A percentile compares a stretch with the other conserved stretches of the same genome.
These are phyloP conservation scores for Phytophthora fragariaefolia DNA, from an alignment of 352 stramenopile species.

Conservation along the genomic window DNA sequence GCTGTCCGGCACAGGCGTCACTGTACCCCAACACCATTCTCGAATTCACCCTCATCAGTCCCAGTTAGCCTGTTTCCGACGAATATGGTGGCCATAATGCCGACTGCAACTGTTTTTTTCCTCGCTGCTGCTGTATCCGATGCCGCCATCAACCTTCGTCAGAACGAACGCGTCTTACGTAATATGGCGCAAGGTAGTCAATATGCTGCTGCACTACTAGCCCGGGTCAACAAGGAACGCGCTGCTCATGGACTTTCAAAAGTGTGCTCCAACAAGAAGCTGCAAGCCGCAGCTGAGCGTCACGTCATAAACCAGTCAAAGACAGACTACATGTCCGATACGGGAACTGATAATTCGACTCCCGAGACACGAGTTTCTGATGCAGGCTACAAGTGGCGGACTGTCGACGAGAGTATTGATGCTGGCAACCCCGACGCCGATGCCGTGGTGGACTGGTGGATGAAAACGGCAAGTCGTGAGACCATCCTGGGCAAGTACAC, in stretches of 20 bases:
- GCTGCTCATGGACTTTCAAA: not conserved
- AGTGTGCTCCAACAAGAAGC: slow-evolving; percentile 1
- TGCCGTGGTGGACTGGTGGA: slow-evolving; percentile 40
- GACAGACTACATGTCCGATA: slow-evolving; percentile 39
- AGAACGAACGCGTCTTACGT: not conserved
- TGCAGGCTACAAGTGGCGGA: slow-evolving; percentile 53
- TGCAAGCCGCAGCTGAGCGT: not conserved
- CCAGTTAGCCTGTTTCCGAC: too few species aligned
- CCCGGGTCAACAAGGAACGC: slow-evolving; percentile 3
- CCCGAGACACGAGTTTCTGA: slow-evolving; percentile 38
- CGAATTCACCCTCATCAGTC: too few species aligned
- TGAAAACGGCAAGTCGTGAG: slow-evolving; percentile 29
- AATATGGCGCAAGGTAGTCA: not conserved
- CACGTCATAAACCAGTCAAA: slow-evolving; percentile 2
- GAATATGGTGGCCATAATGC: not conserved
- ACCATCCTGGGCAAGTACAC: slow-evolving; percentile 39
- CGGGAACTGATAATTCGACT: slow-evolving; percentile 43
- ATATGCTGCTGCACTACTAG: not conserved
- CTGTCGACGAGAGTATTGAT: slow-evolving; percentile 41
- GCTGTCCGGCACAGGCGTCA: too few species aligned
- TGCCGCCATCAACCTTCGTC: slow-evolving; percentile 1
- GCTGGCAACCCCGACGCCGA: slow-evolving; percentile 28
- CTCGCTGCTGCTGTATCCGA: not conserved
- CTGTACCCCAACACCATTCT: too few species aligned
- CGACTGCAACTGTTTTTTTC: not conserved